A percentile compares a stretch with the other conserved stretches of the same genome.
phyloP scores from a whole-genome alignment of 306 rosid species.

The Pterocarpus macrocarpus region DNA sequence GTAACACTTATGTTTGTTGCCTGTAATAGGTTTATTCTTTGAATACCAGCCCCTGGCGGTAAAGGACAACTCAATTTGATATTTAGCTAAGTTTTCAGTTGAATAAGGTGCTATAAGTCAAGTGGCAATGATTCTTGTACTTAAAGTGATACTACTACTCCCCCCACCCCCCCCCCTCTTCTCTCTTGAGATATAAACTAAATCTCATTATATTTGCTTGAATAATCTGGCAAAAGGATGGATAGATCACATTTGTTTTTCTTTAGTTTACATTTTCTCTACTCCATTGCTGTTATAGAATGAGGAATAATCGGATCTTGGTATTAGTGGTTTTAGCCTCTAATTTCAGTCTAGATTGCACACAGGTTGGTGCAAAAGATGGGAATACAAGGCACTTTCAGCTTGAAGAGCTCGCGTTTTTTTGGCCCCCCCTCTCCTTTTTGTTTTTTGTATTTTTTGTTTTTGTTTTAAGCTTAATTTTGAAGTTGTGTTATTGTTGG shows the following conservation, averaged over 20 bases:
- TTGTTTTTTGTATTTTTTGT: too few relatives aligned
- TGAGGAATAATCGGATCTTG: conserved; percentile 13
- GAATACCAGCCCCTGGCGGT: conserved; percentile 38
- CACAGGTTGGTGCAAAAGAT: not conserved
- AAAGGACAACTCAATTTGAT: conserved; percentile 45
- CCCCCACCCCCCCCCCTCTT: too few relatives aligned
- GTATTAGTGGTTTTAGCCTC: not conserved
- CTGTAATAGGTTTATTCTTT: conserved; percentile 51
- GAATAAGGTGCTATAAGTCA: conserved; percentile 40
- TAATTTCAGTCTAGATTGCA: not conserved
- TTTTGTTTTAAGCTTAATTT: too few relatives aligned
- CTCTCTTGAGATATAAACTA: conserved; percentile 40
- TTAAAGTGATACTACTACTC: not conserved
- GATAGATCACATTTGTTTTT: not conserved
- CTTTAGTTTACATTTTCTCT: not conserved
- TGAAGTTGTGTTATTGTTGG: not conserved
- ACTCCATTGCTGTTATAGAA: not conserved
- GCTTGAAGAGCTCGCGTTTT: too few relatives aligned
- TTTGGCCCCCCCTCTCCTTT: too few relatives aligned
- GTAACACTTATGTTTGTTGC: conserved; percentile 45
- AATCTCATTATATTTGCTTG: conserved; percentile 30
- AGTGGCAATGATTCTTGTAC: conserved; percentile 44
- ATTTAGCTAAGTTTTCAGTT: conserved; percentile 45
- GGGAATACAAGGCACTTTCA: not conserved
- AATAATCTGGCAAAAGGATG: conserved; percentile 23